Percentiles rank a stretch among this genome's conserved stretches.
phyloP scores from a whole-genome alignment of 2,329 filamentous ascomycete genomes.

The Cladosporium sp. region DNA sequence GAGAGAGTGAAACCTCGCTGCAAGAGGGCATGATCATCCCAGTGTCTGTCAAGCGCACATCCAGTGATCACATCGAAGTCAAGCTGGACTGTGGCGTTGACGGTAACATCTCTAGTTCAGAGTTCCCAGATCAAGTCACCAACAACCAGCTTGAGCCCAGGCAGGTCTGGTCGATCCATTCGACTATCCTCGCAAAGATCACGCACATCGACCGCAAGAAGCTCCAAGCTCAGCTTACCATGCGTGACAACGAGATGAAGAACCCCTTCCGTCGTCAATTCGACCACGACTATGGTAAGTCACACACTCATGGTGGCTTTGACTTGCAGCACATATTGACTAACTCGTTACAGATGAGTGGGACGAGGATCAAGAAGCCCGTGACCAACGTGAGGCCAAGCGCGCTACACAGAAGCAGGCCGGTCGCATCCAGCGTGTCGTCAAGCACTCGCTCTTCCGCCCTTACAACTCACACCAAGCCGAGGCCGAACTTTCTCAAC shows the following conservation, averaged over 20 bases:
- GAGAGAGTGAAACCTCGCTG: slow-evolving; percentile 82
- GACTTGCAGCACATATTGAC: neutral
- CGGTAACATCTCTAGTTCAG: slow-evolving; percentile 78
- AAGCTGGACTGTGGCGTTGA: slow-evolving; percentile 94
- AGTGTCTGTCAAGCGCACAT: slow-evolving; percentile 82
- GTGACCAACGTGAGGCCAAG: slow-evolving; percentile 74
- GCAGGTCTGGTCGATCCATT: slow-evolving; percentile 73
- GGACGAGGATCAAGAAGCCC: slow-evolving; percentile 66
- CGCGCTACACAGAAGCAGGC: slow-evolving; percentile 81
- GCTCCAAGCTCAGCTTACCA: slow-evolving; percentile 78
- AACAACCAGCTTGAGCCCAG: slow-evolving; percentile 51
- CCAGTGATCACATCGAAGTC: slow-evolving; percentile 89
- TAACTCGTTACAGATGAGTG: slow-evolving; percentile 59
- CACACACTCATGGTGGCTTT: neutral
- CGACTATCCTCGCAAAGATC: slow-evolving; percentile 87
- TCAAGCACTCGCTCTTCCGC: slow-evolving; percentile 96
- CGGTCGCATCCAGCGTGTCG: slow-evolving; percentile 86
- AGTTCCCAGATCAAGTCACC: slow-evolving; percentile 72
- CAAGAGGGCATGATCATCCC: slow-evolving; percentile 90
- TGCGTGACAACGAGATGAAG: slow-evolving; percentile 78
- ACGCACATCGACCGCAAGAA: slow-evolving; percentile 83
- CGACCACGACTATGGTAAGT: slow-evolving; percentile 60
- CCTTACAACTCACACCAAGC: slow-evolving; percentile 91
- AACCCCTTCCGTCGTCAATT: slow-evolving; percentile 69
- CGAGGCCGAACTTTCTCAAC: slow-evolving; percentile 87